Percentiles rank a stretch among this genome's conserved stretches.
These are phyloP conservation scores for Linum trigynum DNA, from an alignment of 345 rosid species.

Conservation along the genomic window DNA sequence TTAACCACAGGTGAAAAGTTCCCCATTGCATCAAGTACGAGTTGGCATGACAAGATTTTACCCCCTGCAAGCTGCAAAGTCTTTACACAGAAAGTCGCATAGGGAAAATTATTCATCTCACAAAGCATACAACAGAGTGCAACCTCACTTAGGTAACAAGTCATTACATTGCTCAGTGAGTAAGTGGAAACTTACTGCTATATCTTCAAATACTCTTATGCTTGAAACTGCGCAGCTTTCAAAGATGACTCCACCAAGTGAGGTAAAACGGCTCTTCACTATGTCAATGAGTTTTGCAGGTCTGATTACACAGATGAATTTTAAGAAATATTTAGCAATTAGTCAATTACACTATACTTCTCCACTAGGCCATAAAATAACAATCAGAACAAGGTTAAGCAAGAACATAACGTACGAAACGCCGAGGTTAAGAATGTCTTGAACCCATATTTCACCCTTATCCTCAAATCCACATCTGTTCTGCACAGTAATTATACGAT, in stretches of 20 bases:
- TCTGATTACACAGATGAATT: slow-evolving; percentile 26
- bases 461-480: slow-evolving; percentile 89
- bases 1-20: slow-evolving; percentile 85
- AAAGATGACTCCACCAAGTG: slow-evolving; percentile 76
- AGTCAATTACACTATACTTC: not conserved
- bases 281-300: slow-evolving; percentile 80
- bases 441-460: slow-evolving; percentile 88
- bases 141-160: not conserved
- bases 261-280: slow-evolving; percentile 58
- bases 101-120: not conserved
- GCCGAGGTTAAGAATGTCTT: slow-evolving; percentile 90
- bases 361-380: not conserved
- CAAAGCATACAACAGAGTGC: not conserved
- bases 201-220: slow-evolving; percentile 52
- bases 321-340: not conserved
- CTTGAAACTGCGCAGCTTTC: slow-evolving; percentile 64
- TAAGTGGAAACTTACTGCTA: slow-evolving; percentile 48
- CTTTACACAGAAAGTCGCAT: slow-evolving; percentile 20
- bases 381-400: not conserved
- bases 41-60: slow-evolving; percentile 48
- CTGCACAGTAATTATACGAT: slow-evolving; percentile 29
- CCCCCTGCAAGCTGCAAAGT: slow-evolving; percentile 66
- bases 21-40: slow-evolving; percentile 89
- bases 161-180: slow-evolving; percentile 6
- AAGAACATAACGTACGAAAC: slow-evolving; percentile 63